Conservation (phyloP, 352 stramenopile genomes). For the Pythium volutum region DNA sequence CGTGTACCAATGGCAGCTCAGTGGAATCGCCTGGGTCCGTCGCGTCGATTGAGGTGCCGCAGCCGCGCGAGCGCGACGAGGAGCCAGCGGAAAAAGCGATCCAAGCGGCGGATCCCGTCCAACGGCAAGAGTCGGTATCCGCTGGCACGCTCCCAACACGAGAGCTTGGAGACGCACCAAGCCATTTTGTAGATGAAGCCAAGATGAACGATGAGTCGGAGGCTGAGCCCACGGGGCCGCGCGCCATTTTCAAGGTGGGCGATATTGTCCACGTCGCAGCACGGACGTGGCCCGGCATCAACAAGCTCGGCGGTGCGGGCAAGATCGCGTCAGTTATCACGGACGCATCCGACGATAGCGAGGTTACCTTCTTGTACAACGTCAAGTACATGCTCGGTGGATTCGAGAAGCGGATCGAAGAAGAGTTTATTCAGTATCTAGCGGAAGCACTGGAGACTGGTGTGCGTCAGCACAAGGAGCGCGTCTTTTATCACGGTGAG, state of each 20-base stretch:
- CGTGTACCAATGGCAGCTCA: background rate
- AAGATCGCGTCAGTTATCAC: slow-evolving; percentile 46
- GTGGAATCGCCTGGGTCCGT: background rate
- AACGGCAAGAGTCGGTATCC: background rate
- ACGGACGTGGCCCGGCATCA: slow-evolving; percentile 85
- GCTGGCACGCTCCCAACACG: background rate
- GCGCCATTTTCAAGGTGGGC: slow-evolving; percentile 21
- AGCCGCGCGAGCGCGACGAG: background rate
- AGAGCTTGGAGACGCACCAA: background rate
- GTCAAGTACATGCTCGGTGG: slow-evolving; percentile 81
- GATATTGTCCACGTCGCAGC: slow-evolving; percentile 28
- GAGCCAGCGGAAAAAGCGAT: background rate
- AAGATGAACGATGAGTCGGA: background rate
- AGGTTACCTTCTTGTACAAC: slow-evolving; percentile 54
- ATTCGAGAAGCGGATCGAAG: slow-evolving; percentile 70
- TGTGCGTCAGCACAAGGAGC: slow-evolving; percentile 33
- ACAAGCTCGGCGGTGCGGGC: slow-evolving; percentile 75
- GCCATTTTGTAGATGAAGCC: background rate
- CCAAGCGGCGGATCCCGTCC: background rate
- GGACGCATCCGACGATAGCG: slow-evolving; percentile 23
- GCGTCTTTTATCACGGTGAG: slow-evolving; percentile 69
- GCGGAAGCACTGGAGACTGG: slow-evolving; percentile 16
- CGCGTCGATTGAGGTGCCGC: background rate
- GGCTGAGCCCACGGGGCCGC: background rate
- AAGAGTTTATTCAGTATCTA: slow-evolving; percentile 40